Base-by-base conservation (phyloP, 1,139 yeast species). In the Yamadazyma kanchanaburiensis region DNA sequence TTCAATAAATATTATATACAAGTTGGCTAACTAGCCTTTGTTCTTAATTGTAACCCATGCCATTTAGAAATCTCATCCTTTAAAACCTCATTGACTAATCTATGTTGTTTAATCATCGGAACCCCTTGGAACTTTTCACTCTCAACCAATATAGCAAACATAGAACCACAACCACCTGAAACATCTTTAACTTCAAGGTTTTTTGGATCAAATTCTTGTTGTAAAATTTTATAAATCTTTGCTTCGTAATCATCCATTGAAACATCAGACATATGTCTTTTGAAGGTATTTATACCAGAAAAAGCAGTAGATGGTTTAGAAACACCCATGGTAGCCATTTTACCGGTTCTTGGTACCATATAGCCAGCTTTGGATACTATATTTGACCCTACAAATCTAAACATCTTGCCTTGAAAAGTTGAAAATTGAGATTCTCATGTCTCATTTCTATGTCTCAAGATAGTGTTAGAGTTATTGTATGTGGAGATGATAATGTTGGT, bases 401-500 rank as follows among this genome's bases (percentile, higher is more conserved):
- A n/a, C n/a, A n/a, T n/a, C n/a, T n/a, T n/a, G n/a, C n/a, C n/a
- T n/a, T n/a, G n/a, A n/a, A n/a, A n/a, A n/a, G n/a, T n/a, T n/a
- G n/a, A n/a, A n/a, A n/a, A n/a, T n/a, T n/a, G n/a, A n/a, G n/a
- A n/a, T n/a, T n/a, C n/a, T n/a, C n/a, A 13, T 18, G 9, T 12
- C 9, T 21, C 20, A 21, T 17, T 10, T 5, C 6, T 6, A 35
- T 32, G 41, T 30, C 38, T 8, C 43, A 41, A 27, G 38, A 35
- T 6, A 69, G 77, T 2, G 70, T 85, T 22, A 53, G 94, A 36
- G 80, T 91, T 2, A 95, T 87, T 2, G 82, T 91, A 0, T 88
- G 96, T 55, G 98, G 98, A n/a, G 98, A 91, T 55, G 95, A 87
- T 40, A 85, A 81, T 6, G 95, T 86, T 9, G 95, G 96, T 1